A percentile compares a stretch with the other conserved stretches of the same genome.
phyloP scores from a whole-genome alignment of 179 eudicot species.

The Gypsophila paniculata region DNA sequence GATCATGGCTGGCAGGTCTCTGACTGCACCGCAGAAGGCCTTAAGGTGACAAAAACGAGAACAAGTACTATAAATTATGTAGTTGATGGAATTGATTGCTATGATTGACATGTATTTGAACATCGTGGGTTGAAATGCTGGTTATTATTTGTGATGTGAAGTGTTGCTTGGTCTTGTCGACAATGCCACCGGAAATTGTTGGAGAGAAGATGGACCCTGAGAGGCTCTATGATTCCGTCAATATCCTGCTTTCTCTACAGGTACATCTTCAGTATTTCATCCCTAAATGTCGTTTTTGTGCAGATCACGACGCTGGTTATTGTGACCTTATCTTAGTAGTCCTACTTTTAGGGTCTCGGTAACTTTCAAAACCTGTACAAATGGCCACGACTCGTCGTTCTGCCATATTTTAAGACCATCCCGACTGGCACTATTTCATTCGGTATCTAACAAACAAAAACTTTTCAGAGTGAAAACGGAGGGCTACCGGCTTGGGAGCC shows the following conservation, averaged over 20 bases:
- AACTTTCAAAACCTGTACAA: background rate
- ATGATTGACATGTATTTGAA: background rate
- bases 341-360: background rate
- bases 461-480: slow-evolving; percentile 35
- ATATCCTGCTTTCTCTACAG: slow-evolving; percentile 49
- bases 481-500: slow-evolving; percentile 39
- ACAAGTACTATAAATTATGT: background rate
- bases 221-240: slow-evolving; percentile 43
- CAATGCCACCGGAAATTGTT: slow-evolving; percentile 44
- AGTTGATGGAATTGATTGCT: background rate
- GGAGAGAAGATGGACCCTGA: slow-evolving; percentile 47
- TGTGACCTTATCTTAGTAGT: background rate
- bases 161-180: slow-evolving; percentile 48
- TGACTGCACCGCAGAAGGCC: slow-evolving; percentile 61
- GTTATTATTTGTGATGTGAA: slow-evolving; percentile 28
- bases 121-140: background rate
- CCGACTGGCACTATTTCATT: background rate
- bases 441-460: background rate
- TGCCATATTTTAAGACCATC: background rate
- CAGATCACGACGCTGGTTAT: background rate
- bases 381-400: background rate
- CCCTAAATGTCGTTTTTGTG: background rate
- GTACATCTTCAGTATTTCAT: slow-evolving; percentile 19
- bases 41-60: slow-evolving; percentile 34
- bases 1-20: slow-evolving; percentile 74